Base-by-base conservation (phyloP, 805 yeast genomes). In the Metschnikowia kofuensis region DNA sequence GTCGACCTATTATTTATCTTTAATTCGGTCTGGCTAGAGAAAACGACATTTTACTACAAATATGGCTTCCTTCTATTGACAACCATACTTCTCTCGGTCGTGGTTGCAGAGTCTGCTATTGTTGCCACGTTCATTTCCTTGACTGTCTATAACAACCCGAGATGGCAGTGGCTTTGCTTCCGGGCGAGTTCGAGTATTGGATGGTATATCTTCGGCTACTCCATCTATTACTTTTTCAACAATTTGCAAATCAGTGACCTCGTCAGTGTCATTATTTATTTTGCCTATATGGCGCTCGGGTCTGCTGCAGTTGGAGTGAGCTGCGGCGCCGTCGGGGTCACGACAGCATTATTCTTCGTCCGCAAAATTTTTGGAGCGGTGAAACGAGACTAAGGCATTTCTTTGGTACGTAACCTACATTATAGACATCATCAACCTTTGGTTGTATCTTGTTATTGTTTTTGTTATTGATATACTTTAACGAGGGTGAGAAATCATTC, bases 91-190 rank as follows among this genome's bases (percentile, higher is more conserved):
- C 70, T 87, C 34, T 66, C 81, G 39, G 70, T 86, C 34, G 82
- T 87, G 12, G 82, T 87, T 16, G 69, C 81, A 36, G 96, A 89
- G 64, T 79, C 86, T 45, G 80, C 91, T 8, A 75, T 89, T 26
- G 80, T 89, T 38, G 82, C 86, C 6, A 76, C 85, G 9, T 89
- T 85, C 60, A 61, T 85, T 38, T 76, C 85, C 39, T 72, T 89
- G 58, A 63, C 72, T 1, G 73, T 75, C 21, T 70, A 78, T 55
- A 79, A 77, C 44, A 78, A 79, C 60, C 78, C 79, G 43, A 69
- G 76, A 55, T 90, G 96, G 96, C 88, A 87, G 62, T 89, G 96
- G 96, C 75, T 84, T 55, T 74, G 89, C 11, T 89, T 88, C 65
- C 64, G 80, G 46, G 80, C 83, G 29, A 88, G 95, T 5, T 62